Evolutionary conservation across 2,329 filamentous ascomycete genomes (phyloP), one percentile per base, ranked within the genome.

Genomic region (Fulvia fulva): DNA sequence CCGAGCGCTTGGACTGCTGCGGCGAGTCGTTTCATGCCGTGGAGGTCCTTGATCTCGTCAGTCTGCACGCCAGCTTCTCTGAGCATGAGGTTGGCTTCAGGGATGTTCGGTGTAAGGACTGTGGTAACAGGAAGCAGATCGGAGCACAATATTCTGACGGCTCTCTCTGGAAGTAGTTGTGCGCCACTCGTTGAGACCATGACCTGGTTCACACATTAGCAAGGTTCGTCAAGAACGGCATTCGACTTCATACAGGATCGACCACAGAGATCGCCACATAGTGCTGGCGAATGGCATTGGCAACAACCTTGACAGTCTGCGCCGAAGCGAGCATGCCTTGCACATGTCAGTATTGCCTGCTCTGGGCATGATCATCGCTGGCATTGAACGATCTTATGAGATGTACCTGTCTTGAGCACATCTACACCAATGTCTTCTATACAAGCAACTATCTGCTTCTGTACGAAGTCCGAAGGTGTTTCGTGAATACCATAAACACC

Each of bases 171-270:
- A 19, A 93, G 80, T 1, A 94, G 80, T 61, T 83, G 78, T 8
- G 87, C 83, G 23, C 89, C 89, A n/a, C 86, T 90, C 0, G 90
- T 93, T 26, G 90, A 88, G 9, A 97, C 84, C 91, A 97, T 97
- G 58, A 97, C 92, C 90, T 94, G 65, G 5, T 56, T 25, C 23
- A 53, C 23, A 53, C 28, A 61, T 51, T 34, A 45, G 28, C 25
- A 50, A 22, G 9, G 30, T n/a, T 37, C 30, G 21, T 47, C 19
- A 30, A 6, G 34, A 16, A 12, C n/a, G n/a, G 11, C 14, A 34
- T 47, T 11, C 26, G 30, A 53, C 49, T 8, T 65, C 77, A 62
- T 83, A 91, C 89, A 54, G 90, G 90, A 73, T 95, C 90, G 55
- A 94, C 76, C 30, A 94, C 87, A 26, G 87, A 76, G 12, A 74